Conservation (phyloP, 2,329 filamentous ascomycete species). For the Trichoderma sp. region DNA sequence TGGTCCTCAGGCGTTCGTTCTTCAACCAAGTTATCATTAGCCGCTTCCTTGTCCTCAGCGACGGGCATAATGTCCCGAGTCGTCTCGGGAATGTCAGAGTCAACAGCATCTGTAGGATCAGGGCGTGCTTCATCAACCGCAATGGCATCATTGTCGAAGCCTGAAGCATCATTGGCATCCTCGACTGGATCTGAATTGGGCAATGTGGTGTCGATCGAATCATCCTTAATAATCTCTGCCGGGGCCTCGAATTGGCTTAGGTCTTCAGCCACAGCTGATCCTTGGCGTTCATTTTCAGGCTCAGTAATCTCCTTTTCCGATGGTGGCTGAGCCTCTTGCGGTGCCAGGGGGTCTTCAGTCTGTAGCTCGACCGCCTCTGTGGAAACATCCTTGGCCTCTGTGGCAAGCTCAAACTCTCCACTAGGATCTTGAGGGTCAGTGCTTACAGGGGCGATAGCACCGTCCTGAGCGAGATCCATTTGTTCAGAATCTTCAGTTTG, state of each 20-base stretch:
- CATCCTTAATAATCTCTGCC: not conserved
- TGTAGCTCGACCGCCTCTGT: not conserved
- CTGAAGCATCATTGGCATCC: not conserved
- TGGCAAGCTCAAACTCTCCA: not conserved
- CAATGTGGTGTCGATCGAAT: not conserved
- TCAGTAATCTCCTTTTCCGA: not conserved
- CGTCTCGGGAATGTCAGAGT: not conserved
- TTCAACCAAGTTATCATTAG: not conserved
- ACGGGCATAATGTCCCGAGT: not conserved
- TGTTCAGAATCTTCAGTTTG: constrained; percentile 17
- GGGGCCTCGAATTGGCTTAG: not conserved
- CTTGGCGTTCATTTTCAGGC: not conserved
- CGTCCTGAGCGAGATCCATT: constrained; percentile 6
- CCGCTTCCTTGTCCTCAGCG: not conserved
- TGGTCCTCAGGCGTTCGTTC: not conserved
- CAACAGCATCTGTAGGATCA: not conserved
- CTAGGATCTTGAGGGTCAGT: not conserved
- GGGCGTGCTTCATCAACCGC: not conserved
- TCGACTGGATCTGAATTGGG: not conserved
- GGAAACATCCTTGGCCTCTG: not conserved
- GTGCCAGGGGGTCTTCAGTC: not conserved
- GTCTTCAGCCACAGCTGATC: not conserved
- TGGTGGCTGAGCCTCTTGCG: not conserved
- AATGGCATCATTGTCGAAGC: not conserved
- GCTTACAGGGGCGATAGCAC: constrained; percentile 4